Base-by-base conservation (phyloP, 192 early-diverging fungal genomes). In the Paraglomus occultum region DNA sequence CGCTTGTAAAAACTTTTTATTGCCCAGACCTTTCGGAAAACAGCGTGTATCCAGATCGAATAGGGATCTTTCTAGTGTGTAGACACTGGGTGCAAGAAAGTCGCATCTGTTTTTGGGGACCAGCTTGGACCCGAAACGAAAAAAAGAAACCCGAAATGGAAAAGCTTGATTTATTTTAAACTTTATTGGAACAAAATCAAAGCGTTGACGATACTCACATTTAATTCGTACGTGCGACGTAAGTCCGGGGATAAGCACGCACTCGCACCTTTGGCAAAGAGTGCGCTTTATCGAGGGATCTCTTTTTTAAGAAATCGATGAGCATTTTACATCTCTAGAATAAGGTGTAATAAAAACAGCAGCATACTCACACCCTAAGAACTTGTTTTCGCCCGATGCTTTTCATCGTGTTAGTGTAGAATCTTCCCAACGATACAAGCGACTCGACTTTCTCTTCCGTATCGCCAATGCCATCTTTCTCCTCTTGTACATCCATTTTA, bases 201-300 rank as follows among this genome's bases (percentile, higher is more conserved):
- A n/a, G 9, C 14, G 6, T n/a, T 42, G n/a, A 67, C 31, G 14
- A 55, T 11, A n/a, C 22, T 70, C 49, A 70, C 67, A 58, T 70
- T 70, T 70, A 47, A 70, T 53, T 70, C 67, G 17, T 10, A 58
- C 45, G n/a, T 22, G 53, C 6, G 67, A 70, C 8, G 67, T 70
- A 31, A 70, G 12, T 6, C 67, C 54, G 23, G 67, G 67, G 39
- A 70, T 43, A n/a, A 70, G 67, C 49, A 70, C 11, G 7, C 54
- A 17, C 39, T 70, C 67, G 57, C 67, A 70, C 47, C 20, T 55
- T 48, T 53, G 55, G 18, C 67, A 70, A 8, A 70, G 5, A 14
- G 15, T 70, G 14, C 67, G 17, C 59, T 70, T 70, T n/a, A 70
- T 48, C 4, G 67, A 70, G n/a, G 67, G 67, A 47, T 70, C 67